Percentiles rank a stretch among this genome's conserved stretches.
Evolutionary conservation across 176 grass and related monocot species (phyloP).

Genomic region (Hsuehochloa calcarea): DNA sequence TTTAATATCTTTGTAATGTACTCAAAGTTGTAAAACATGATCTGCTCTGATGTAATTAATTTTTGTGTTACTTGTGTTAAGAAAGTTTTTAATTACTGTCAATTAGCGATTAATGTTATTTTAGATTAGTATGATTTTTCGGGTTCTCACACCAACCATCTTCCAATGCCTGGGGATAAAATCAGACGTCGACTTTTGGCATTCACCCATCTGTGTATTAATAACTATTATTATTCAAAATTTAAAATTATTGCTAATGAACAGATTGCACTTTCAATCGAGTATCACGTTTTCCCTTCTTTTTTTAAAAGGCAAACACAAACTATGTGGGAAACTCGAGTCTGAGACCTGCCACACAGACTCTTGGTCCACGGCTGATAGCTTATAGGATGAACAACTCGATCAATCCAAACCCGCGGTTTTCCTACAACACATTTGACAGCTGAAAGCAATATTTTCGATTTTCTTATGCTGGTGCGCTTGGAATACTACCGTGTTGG

Average conservation of each 20-base stretch:
- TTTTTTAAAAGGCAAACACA: too few species aligned
- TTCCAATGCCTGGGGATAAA: too few species aligned
- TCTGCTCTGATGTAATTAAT: too few species aligned
- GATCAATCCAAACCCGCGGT: background rate
- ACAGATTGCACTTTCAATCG: background rate
- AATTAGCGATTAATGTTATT: too few species aligned
- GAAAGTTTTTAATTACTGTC: too few species aligned
- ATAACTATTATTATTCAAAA: background rate
- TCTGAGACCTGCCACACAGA: background rate
- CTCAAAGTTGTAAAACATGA: too few species aligned
- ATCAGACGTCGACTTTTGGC: background rate
- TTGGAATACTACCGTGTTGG: background rate
- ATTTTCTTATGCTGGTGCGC: background rate
- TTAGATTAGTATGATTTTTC: too few species aligned
- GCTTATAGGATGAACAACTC: background rate
- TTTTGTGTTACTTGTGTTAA: too few species aligned
- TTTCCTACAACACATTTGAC: background rate
- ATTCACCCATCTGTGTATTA: background rate
- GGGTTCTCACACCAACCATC: too few species aligned
- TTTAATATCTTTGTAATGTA: too few species aligned
- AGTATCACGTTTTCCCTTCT: background rate
- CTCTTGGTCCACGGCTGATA: background rate
- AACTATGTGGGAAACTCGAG: background rate
- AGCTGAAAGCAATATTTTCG: background rate
- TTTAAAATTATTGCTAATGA: background rate